Percentiles rank a stretch among this genome's conserved stretches.
Evolutionary conservation across 257 asterid species (phyloP).

Genomic region (Haberlea rhodopensis): DNA sequence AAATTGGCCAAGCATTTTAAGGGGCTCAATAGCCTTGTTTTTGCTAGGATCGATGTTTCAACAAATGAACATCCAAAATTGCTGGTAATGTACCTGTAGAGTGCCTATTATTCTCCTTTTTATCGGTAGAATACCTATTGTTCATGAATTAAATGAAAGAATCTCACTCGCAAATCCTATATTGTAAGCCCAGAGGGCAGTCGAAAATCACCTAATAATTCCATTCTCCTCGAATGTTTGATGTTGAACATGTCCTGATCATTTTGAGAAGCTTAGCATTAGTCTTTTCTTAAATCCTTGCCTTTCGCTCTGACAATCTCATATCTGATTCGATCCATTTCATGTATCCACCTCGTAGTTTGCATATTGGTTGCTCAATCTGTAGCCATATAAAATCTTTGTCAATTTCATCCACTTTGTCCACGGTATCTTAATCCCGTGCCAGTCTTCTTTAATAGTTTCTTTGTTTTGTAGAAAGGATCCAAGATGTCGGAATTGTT

Average conservation of each 20-base stretch:
- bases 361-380: neutral
- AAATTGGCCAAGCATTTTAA: constrained; percentile 94
- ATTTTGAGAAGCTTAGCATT: neutral
- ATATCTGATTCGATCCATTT: neutral
- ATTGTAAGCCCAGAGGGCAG: neutral
- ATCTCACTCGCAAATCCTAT: neutral
- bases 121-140: too few species aligned
- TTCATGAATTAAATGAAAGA: neutral
- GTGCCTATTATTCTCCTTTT: neutral
- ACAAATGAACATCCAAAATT: constrained; percentile 75
- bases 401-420: neutral
- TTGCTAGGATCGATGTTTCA: constrained; percentile 89
- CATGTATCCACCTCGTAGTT: neutral
- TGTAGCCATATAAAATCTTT: too few species aligned
- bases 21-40: constrained; percentile 71
- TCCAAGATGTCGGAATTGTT: neutral
- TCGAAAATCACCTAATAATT: neutral
- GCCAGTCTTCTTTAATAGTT: neutral
- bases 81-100: constrained; percentile 40
- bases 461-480: neutral
- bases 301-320: neutral
- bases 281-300: too few species aligned
- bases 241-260: neutral
- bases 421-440: neutral
- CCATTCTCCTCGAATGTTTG: neutral